Evolutionary conservation across 768 basidiomycete species (phyloP), one percentile per base, ranked within the genome.

Genomic region (Cantharellus cinnabarinus): DNA sequence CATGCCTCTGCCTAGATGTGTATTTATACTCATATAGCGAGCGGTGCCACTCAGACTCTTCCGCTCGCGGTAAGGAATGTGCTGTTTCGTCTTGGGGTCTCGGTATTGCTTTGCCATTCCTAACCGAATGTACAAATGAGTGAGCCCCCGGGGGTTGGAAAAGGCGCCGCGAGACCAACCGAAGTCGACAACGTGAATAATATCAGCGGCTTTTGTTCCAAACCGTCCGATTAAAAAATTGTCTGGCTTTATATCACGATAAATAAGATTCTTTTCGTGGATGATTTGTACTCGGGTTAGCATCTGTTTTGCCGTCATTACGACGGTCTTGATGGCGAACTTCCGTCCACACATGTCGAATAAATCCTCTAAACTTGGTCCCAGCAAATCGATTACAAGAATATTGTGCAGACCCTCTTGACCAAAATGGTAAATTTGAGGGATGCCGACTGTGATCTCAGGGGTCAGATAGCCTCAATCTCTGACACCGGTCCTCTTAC

Each of bases 51-150:
- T 90, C 54, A 98, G 73, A 58, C 87, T 90, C 76, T 98, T 99
- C 66, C 95, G 82, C 70, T 99, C 94, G 64, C 95, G 82, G 72
- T 99, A 99, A n/a, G 95, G 94, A 62, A 99, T 99, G 71, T 99
- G 94, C 60, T 87, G 80, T 69, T 90, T 95, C 15, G 89, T 90
- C 73, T 94, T 97, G 0, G 94, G 94, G 71, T 99, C 95, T 59
- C 95, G 82, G 70, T 97, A 98, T 71, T 97, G 91, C 71, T 99
- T 99, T 56, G 94, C 94, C 95, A 98, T 98, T 62, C 94, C 94
- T 67, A 99, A 97, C 62, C 71, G 71, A 52, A 74, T 66, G 20
- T 29, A 29, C 20, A 1, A 29, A 29, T 29, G 20, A 35, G 40
- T 34, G 58, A 61, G 39, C 39, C 59, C 50, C 56, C 58, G 59